Evolutionary conservation across 345 rosid genomes (phyloP), one percentile per base, ranked within the genome.

Genomic region (Populus deltoides): DNA sequence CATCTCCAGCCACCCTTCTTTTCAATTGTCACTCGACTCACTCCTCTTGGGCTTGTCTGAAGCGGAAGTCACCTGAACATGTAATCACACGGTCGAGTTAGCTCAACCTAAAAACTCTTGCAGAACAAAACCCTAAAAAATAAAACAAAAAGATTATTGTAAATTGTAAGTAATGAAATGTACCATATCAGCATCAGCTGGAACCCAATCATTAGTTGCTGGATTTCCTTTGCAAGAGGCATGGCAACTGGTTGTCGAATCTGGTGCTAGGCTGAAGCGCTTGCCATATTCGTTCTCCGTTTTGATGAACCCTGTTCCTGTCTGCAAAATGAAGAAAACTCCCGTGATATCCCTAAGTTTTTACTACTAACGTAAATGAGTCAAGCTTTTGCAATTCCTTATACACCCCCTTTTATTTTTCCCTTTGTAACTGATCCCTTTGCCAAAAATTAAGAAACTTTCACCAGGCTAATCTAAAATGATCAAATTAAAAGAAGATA

Each of bases 181-280:
- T 82, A 88, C 94, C 73, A 7, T 57, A 66, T 87, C 83, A 66
- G 78, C 66, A 73, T 87, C 66, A 45, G 82, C 79, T 1, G 96
- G 96, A 78, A 82, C 83, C 93, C 93, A 90, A 11, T 90, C 96
- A 62, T 91, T 91, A 16, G 96, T 91, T 3, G 96, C 93, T 0
- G 96, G 96, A 79, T 90, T 91, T 66, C 96, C 93, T 76, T 70
- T 83, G 85, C 86, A 71, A 47, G 96, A 80, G 74, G 81, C 72
- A 27, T 91, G 96, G 9, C 73, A 78, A 63, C 1, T 29, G 51
- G 73, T 65, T 8, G 63, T 76, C 8, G 55, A 24, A 79, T 90
- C 82, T 7, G 86, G 83, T 35, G 57, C 81, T 31, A 91, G 77
- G 73, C 61, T 75, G 74, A 87, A 89, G 79, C 49, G 8, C 68